Evolutionary conservation across 805 yeast genomes (phyloP), one percentile per base, ranked within the genome.

Genomic region (Saccharomyces paradoxus): DNA sequence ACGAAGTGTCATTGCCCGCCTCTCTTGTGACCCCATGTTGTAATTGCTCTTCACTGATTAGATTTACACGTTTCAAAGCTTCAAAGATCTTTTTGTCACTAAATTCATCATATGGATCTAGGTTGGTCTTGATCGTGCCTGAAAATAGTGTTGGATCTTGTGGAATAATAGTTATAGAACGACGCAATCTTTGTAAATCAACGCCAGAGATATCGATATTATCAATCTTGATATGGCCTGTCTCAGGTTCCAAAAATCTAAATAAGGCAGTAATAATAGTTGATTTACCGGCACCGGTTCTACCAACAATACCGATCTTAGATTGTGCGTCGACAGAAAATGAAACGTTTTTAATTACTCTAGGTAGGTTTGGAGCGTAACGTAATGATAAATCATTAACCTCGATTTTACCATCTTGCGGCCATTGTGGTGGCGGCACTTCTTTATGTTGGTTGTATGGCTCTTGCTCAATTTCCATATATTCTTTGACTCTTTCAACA

Each of bases 201-300:
- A 86, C 81, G 53, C 77, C 71, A 10, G 85, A 77, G 58, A 86
- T 84, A 65, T 86, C 89, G 50, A 84, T 75, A 17, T 83, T 87
- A 68, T 86, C 92, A 60, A 86, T 84, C 54, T 69, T 72, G 56
- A 86, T 84, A 48, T 63, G 68, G 51, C 92, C 92, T 44, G 82
- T 77, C 63, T 84, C 90, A 3, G 89, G 88, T 61, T 85, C 89
- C 64, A 86, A 76, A 69, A 86, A 85, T 64, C 76, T 77, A 76
- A 90, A 90, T 62, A 90, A 79, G 2, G 97, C 96, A 7, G 96
- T 87, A 60, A 90, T 88, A 58, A 90, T 89, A 0, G 97, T 90
- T 0, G 96, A 88, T 70, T 90, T 90, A 61, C 97, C 97, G 17
- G 97, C 97, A 66, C 97, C 97, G 0, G 97, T 90, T 70, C 97